Evolutionary conservation across 179 eudicot species (phyloP).

Genomic region (Pouteria campechiana): DNA sequence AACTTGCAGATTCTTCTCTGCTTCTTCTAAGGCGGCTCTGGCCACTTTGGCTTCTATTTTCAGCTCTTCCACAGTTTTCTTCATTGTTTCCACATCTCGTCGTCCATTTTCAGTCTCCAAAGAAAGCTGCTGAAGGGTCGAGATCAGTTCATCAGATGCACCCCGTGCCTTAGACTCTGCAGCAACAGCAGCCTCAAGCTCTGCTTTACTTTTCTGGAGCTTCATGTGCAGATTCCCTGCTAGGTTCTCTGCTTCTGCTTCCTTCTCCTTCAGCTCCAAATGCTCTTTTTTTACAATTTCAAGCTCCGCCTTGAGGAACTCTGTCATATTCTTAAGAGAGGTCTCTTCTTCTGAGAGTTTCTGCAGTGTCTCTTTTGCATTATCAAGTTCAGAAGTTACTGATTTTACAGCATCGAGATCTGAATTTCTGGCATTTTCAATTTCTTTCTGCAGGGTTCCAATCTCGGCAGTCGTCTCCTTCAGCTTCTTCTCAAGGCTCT

Average conservation of each 20-base stretch:
- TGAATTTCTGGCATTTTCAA: conserved; percentile 28
- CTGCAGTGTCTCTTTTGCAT: conserved; percentile 36
- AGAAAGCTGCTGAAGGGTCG: conserved; percentile 21
- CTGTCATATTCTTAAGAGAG: conserved; percentile 30
- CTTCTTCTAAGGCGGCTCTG: conserved; percentile 14
- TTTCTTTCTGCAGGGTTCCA: conserved; percentile 33
- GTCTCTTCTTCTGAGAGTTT: conserved; percentile 38
- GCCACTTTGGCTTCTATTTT: conserved; percentile 32
- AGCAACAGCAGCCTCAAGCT: conserved; percentile 36
- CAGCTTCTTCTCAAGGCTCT: conserved; percentile 31
- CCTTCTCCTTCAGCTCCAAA: conserved; percentile 26
- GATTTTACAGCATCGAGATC: conserved; percentile 28
- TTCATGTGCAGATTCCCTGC: conserved; percentile 20
- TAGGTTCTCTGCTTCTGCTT: conserved; percentile 14
- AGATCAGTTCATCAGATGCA: conserved; percentile 18
- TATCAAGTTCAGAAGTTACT: conserved; percentile 36
- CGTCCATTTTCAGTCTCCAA: conserved; percentile 30
- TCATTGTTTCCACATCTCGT: conserved; percentile 27
- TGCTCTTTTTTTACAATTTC: conserved; percentile 38
- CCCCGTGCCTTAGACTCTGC: conserved; percentile 21
- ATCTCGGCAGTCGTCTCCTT: conserved; percentile 38
- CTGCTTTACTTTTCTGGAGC: conserved; percentile 30
- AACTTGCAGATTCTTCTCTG: conserved; percentile 28
- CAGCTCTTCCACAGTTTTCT: conserved; percentile 11
- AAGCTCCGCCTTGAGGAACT: conserved; percentile 42